Evolutionary conservation across 306 rosid genomes (phyloP), one percentile per base, ranked within the genome.

Genomic region (Hippophae rhamnoides): DNA sequence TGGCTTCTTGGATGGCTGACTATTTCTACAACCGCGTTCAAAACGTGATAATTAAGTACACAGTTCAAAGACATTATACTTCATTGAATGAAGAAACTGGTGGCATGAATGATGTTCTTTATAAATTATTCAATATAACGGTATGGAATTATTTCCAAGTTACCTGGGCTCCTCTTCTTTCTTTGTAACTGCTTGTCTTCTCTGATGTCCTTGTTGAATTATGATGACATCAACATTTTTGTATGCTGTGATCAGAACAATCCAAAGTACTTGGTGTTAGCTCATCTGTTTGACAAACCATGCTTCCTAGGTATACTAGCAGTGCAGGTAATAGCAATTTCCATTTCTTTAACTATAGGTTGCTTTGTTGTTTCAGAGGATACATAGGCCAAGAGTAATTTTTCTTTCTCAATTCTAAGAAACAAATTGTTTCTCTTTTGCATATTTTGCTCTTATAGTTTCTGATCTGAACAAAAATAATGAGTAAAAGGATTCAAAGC

Each of bases 71-170:
- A 62, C 95, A 86, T 67, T 93, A 88, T 65, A 23, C 43, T 18
- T 50, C 95, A 47, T 75, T 75, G 55, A 88, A 93, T 72, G 89
- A 84, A 64, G 99, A 93, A 77, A 73, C 89, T 13, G 99, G 99
- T 55, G 99, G 99, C 74, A 93, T 93, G 99, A 93, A 93, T 79
- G 99, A 93, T 65, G 79, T 93, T 63, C 95, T 93, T 43, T 93
- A 93, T 71, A 81, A 68, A 66, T 78, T 93, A 65, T 93, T 78
- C 68, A 62, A 58, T 43, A 7, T 93, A 59, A 84, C 99, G 8
- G 99, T 92, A 63, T 1, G 92, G 67, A 63, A 62, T 47, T 23
- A 31, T 54, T 6, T 43, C 3, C 31, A 59, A 9, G 54, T 43
- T 67, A 61, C 10, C 8, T 61, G 51, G 38, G 54, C 54, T 64